Evolutionary conservation across 352 stramenopile species (phyloP).

Genomic region (Pythium diclinum): DNA sequence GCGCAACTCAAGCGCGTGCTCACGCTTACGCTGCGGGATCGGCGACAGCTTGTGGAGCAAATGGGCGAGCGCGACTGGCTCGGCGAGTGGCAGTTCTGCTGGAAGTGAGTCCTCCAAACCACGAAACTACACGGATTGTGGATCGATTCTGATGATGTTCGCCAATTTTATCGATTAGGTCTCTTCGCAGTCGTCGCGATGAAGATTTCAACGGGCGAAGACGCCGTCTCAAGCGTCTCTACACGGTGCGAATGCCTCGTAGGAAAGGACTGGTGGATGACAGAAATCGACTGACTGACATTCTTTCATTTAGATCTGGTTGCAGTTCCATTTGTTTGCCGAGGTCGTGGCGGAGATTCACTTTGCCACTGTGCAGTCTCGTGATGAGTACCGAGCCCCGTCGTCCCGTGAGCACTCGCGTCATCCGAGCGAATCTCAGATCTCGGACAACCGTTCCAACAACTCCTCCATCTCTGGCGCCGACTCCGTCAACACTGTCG

Average conservation of each 20-base stretch:
- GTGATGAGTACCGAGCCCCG: constrained; percentile 22
- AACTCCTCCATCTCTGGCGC: constrained; percentile 8
- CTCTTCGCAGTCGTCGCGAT: constrained; percentile 26
- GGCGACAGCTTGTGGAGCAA: constrained; percentile 41
- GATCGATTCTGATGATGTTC: neutral
- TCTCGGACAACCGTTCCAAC: constrained; percentile 20
- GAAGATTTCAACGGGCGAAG: constrained; percentile 36
- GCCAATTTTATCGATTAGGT: constrained; percentile 23
- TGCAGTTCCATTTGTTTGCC: constrained; percentile 73
- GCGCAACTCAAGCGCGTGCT: constrained; percentile 52
- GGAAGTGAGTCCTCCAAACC: constrained; percentile 8
- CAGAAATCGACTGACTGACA: neutral
- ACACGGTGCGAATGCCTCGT: constrained; percentile 36
- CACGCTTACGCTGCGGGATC: constrained; percentile 46
- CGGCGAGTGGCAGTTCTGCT: constrained; percentile 78
- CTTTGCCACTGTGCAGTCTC: constrained; percentile 47
- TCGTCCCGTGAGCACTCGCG: constrained; percentile 13
- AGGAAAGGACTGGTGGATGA: neutral
- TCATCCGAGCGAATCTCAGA: constrained; percentile 18
- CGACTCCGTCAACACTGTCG: neutral
- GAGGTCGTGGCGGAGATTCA: constrained; percentile 68
- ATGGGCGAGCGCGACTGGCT: constrained; percentile 79
- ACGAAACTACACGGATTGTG: neutral
- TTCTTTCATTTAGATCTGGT: constrained; percentile 48
- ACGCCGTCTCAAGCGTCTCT: constrained; percentile 52